Evolutionary conservation across 1,284 basidiomycete genomes (phyloP).

Genomic region (Naganishia liquefaciens): DNA sequence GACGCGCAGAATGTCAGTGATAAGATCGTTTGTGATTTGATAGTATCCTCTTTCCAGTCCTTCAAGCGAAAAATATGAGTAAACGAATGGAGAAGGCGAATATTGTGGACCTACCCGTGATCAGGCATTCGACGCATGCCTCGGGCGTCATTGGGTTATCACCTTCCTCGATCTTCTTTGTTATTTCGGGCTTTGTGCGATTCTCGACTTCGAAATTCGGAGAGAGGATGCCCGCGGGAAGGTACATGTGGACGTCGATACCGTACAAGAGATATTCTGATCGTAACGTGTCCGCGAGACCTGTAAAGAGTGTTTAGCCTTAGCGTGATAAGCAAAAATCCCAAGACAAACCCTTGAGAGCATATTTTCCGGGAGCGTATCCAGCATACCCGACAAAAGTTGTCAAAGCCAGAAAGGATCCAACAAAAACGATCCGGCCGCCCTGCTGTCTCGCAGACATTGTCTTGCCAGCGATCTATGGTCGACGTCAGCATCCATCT

Average conservation of each 20-base stretch:
- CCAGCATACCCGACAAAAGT: conserved; percentile 78
- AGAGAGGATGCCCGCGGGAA: conserved; percentile 80
- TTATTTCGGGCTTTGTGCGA: conserved; percentile 76
- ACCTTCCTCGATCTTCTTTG: conserved; percentile 74
- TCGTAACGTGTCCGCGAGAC: conserved; percentile 80
- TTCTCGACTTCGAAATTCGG: conserved; percentile 81
- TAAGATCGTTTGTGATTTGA: conserved; percentile 74
- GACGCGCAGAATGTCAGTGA: conserved; percentile 69
- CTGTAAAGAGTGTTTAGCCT: conserved; percentile 53
- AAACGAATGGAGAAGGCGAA: background rate
- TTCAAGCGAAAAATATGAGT: conserved; percentile 37
- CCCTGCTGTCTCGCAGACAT: conserved; percentile 48
- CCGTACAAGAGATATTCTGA: conserved; percentile 74
- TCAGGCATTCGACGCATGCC: conserved; percentile 64
- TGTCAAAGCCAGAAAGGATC: conserved; percentile 78
- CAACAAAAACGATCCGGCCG: conserved; percentile 75
- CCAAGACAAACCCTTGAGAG: conserved; percentile 68
- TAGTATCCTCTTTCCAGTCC: conserved; percentile 71
- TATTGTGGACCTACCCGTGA: conserved; percentile 60
- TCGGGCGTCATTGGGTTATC: conserved; percentile 71
- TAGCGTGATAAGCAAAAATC: background rate
- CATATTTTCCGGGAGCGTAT: conserved; percentile 87
- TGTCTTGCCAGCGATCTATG: conserved; percentile 7
- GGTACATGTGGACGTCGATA: conserved; percentile 80
- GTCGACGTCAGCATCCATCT: background rate